Evolutionary conservation across 345 rosid species (phyloP).

Genomic region (Brassica rapa): DNA sequence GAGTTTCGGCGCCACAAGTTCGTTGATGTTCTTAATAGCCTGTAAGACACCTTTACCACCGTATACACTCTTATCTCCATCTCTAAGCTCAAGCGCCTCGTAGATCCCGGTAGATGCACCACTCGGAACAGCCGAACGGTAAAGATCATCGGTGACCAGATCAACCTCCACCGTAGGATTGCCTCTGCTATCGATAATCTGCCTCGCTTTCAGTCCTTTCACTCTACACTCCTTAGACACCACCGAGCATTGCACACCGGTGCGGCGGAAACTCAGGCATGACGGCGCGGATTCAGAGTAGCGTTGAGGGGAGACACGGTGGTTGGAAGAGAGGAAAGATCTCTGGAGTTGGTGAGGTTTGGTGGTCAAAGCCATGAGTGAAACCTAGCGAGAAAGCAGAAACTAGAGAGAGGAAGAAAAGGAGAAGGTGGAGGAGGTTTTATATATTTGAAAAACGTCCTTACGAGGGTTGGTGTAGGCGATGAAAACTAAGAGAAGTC

Average conservation of each 20-base stretch:
- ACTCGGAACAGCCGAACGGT: constrained; percentile 94
- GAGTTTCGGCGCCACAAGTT: constrained; percentile 82
- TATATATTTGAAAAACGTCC: constrained; percentile 34
- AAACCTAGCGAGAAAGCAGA: neutral
- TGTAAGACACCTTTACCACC: constrained; percentile 92
- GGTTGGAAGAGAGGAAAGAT: constrained; percentile 37
- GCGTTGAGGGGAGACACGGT: constrained; percentile 26
- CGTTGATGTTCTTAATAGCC: constrained; percentile 75
- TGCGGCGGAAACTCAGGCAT: constrained; percentile 42
- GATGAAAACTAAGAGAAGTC: constrained; percentile 35
- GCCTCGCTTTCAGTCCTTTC: constrained; percentile 85
- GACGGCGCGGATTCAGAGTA: constrained; percentile 38
- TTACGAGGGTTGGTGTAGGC: constrained; percentile 36
- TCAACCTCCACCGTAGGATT: constrained; percentile 99
- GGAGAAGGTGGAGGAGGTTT: neutral
- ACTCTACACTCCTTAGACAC: constrained; percentile 59
- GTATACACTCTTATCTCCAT: constrained; percentile 77
- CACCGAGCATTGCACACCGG: constrained; percentile 57
- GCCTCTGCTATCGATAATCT: constrained; percentile 97
- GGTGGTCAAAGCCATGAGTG: constrained; percentile 59
- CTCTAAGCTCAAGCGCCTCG: constrained; percentile 93
- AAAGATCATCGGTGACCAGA: constrained; percentile 71
- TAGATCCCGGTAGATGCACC: constrained; percentile 99
- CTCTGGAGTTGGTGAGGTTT: constrained; percentile 46
- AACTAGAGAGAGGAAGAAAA: neutral